Evolutionary conservation across 139 green algal species (phyloP), one percentile per base, ranked within the genome.

Genomic region (Chlorella vulgaris): DNA sequence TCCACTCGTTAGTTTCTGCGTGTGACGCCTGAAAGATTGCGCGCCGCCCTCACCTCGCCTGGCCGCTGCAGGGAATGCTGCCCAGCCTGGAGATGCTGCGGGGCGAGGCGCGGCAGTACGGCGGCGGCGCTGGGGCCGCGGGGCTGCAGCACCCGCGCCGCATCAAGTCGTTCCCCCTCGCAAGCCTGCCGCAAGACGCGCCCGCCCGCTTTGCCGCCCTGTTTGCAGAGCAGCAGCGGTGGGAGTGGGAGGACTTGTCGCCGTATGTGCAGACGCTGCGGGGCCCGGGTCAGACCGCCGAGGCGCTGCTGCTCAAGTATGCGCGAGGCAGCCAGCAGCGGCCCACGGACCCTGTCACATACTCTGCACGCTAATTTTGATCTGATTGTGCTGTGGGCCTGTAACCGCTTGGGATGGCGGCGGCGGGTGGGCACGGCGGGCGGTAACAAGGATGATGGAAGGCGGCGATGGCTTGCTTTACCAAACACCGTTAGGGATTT

Each of bases 291-390:
- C 86, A 94, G 73, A 92, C 88, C 0, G 82, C 71, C 0, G 91
- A 91, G 76, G 86, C 83, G 33, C 81, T 94, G 86, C 86, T 94
- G 81, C 84, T 94, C 61, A 87, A 88, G 65, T 84, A 89, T 80
- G 85, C 90, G 0, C 85, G 91, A 4, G 84, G 81, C 38, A 92
- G 83, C 71, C 91, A 94, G 70, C 50, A 71, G 29, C 85, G 71
- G 1, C 87, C 90, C 18, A 81, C 81, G 35, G 84, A 85, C 33
- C 81, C 89, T 0, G 71, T 88, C 2, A 81, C 84, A 0, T 94
- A 92, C 81, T 86, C 83, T 6, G 84, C 84, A 19, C 71, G 90
- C 10, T 93, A 62, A 88, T n/a, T n/a, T 8, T 28, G 50, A 60
- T n/a, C n/a, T n/a, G n/a, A n/a, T n/a, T n/a, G n/a, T n/a, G n/a